phyloP scores from a whole-genome alignment of 164 flowering plant species.

The Nelumbo lutea region DNA sequence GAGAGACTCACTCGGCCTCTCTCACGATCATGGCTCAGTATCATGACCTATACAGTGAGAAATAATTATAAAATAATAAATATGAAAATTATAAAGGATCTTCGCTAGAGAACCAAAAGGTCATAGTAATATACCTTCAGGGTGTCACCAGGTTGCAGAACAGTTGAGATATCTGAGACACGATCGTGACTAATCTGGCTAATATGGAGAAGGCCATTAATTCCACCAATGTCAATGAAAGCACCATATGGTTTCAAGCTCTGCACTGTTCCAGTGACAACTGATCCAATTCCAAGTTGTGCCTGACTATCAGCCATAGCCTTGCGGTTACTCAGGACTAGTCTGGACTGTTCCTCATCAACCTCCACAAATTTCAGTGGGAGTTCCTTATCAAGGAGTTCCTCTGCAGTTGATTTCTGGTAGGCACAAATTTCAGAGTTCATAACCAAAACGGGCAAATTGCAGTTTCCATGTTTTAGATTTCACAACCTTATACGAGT shows the following conservation, averaged over 20 bases:
- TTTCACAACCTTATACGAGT: background rate
- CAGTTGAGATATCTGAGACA: slow-evolving; percentile 85
- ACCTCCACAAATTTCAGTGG: slow-evolving; percentile 94
- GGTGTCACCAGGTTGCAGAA: slow-evolving; percentile 92
- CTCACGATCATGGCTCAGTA: slow-evolving; percentile 93
- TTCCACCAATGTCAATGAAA: slow-evolving; percentile 96
- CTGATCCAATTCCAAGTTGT: slow-evolving; percentile 95
- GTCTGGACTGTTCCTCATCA: slow-evolving; percentile 83
- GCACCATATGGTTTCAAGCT: slow-evolving; percentile 97
- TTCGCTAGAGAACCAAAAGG: background rate
- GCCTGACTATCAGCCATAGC: slow-evolving; percentile 97
- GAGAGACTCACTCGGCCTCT: slow-evolving; percentile 97
- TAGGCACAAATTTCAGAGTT: background rate
- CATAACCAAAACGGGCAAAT: background rate
- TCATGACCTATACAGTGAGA: slow-evolving; percentile 63
- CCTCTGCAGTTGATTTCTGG: slow-evolving; percentile 84
- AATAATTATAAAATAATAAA: background rate
- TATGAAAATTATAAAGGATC: background rate
- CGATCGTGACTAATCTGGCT: slow-evolving; percentile 99
- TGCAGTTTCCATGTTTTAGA: background rate
- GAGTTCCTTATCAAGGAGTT: slow-evolving; percentile 76
- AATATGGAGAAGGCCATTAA: slow-evolving; percentile 96
- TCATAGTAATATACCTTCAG: slow-evolving; percentile 55
- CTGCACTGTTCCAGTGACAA: slow-evolving; percentile 85
- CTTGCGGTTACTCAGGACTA: slow-evolving; percentile 91